Percentiles rank a stretch among this genome's conserved stretches.
These are phyloP conservation scores for Pugionium dolabratum DNA, from an alignment of 345 rosid species.

Conservation along the genomic window DNA sequence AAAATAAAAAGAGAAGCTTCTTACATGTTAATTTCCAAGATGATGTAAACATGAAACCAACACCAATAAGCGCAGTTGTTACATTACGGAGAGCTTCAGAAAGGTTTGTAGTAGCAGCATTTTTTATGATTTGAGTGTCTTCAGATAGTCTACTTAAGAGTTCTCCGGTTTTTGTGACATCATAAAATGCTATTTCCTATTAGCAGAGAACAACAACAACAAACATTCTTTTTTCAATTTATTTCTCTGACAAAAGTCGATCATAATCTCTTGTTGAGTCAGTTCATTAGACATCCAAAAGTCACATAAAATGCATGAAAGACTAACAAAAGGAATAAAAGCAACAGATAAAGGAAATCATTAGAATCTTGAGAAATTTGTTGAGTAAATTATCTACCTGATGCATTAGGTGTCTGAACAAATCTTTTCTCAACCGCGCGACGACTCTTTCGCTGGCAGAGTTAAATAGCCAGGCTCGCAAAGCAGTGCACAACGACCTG, in stretches of 20 bases:
- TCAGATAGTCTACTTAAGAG: constrained; percentile 66
- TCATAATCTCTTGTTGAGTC: not conserved
- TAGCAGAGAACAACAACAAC: not conserved
- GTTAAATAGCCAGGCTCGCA: constrained; percentile 62
- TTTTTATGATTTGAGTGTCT: constrained; percentile 68
- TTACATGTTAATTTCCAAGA: constrained; percentile 70
- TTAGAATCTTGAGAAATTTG: constrained; percentile 5
- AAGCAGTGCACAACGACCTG: constrained; percentile 60
- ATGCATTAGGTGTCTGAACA: constrained; percentile 56
- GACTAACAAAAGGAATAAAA: not conserved
- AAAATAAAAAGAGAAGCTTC: constrained; percentile 4
- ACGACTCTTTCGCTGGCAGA: constrained; percentile 68
- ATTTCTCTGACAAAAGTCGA: not conserved
- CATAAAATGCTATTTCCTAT: constrained; percentile 67
- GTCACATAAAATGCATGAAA: not conserved
- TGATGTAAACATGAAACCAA: constrained; percentile 66
- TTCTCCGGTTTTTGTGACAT: constrained; percentile 68
- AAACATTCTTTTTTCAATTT: not conserved
- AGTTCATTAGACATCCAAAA: not conserved
- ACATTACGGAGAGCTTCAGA: constrained; percentile 64
- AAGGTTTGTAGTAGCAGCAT: constrained; percentile 72
- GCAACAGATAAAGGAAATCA: not conserved
- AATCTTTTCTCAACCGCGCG: constrained; percentile 59
- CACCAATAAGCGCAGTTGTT: constrained; percentile 57
- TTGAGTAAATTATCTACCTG: constrained; percentile 43